Conservation (phyloP, 768 basidiomycete species). For the Boletus subcaerulescens region DNA sequence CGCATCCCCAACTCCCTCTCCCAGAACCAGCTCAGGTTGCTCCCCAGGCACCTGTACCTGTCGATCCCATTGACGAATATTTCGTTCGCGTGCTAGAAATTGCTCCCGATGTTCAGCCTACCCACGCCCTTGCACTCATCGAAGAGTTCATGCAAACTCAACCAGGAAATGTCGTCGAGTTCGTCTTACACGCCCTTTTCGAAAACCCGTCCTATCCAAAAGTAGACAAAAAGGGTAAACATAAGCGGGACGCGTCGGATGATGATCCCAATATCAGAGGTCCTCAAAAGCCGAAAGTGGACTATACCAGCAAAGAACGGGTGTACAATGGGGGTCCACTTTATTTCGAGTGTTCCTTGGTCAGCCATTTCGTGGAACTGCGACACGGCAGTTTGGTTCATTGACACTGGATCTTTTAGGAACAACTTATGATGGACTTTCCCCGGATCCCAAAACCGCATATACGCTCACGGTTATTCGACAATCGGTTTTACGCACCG, state of each 20-base stretch:
- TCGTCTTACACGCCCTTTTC: constrained; percentile 57
- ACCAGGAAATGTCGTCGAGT: constrained; percentile 42
- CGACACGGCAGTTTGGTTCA: background rate
- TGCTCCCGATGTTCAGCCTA: constrained; percentile 65
- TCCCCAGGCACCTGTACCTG: constrained; percentile 4
- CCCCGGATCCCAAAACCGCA: constrained; percentile 54
- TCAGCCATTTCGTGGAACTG: constrained; percentile 22
- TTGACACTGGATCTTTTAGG: constrained; percentile 30
- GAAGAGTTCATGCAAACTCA: constrained; percentile 39
- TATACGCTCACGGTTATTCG: constrained; percentile 43
- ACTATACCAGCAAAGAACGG: constrained; percentile 53
- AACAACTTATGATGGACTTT: constrained; percentile 54
- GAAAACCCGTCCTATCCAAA: constrained; percentile 63
- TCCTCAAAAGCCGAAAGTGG: constrained; percentile 44
- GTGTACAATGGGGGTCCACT: constrained; percentile 37
- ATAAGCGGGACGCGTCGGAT: constrained; percentile 36
- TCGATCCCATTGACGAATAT: constrained; percentile 26
- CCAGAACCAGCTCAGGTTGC: background rate
- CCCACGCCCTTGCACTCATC: constrained; percentile 50
- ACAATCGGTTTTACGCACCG: constrained; percentile 58
- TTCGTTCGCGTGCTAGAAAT: constrained; percentile 62
- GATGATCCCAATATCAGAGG: constrained; percentile 16
- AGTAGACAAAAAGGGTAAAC: constrained; percentile 45
- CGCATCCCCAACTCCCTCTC: background rate
- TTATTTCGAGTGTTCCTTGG: constrained; percentile 54